Conservation (phyloP, 176 grass and related monocot species). For the Oryza punctata region DNA sequence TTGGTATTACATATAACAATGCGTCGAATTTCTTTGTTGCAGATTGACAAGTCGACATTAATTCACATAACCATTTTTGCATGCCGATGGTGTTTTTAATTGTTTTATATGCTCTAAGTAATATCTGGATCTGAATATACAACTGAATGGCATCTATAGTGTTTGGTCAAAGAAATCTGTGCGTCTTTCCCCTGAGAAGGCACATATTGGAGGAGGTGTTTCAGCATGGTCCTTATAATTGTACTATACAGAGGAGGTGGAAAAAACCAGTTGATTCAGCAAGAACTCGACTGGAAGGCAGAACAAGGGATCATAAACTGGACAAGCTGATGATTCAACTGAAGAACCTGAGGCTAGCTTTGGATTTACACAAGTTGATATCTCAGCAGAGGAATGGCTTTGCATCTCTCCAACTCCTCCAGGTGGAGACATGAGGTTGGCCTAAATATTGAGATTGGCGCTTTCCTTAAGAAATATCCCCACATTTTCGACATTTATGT, state of each 20-base stretch:
- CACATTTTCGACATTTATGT: slow-evolving; percentile 55
- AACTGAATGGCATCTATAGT: not conserved
- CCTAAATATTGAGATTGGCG: slow-evolving; percentile 50
- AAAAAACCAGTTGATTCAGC: slow-evolving; percentile 59
- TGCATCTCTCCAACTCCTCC: slow-evolving; percentile 53
- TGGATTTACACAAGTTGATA: slow-evolving; percentile 51
- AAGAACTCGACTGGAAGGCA: slow-evolving; percentile 51
- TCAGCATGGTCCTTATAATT: slow-evolving; percentile 34
- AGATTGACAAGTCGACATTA: not conserved
- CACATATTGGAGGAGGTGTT: not conserved
- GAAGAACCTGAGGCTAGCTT: slow-evolving; percentile 53
- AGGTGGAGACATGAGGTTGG: slow-evolving; percentile 56
- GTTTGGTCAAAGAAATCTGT: not conserved
- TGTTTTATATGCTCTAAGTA: not conserved
- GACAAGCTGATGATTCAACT: slow-evolving; percentile 62
- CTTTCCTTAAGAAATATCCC: slow-evolving; percentile 64
- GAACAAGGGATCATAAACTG: slow-evolving; percentile 63
- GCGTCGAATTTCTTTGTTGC: not conserved
- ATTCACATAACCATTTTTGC: not conserved
- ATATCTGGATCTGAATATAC: not conserved
- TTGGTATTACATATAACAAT: not conserved
- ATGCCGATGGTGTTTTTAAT: not conserved
- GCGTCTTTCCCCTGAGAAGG: not conserved
- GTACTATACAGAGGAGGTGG: slow-evolving; percentile 48
- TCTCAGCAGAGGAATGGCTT: slow-evolving; percentile 58